Percentiles rank a stretch among this genome's conserved stretches.
These are phyloP conservation scores for Nepenthes mirabilis DNA, from an alignment of 148 eudicot genomes.

Conservation along the genomic window DNA sequence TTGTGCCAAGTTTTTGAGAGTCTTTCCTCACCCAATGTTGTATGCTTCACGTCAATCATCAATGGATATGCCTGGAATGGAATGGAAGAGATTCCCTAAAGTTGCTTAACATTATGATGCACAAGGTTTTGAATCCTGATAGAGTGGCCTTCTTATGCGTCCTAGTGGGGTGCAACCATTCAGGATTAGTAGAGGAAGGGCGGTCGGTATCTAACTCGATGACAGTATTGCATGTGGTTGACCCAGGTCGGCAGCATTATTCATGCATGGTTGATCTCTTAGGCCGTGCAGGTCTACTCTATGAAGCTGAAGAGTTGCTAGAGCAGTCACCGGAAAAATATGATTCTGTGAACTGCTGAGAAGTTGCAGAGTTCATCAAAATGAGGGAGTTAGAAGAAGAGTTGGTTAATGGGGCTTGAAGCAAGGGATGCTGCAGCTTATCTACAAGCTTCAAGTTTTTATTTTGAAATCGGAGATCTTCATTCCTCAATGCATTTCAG, in stretches of 20 bases:
- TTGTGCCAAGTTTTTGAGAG: slow-evolving; percentile 35
- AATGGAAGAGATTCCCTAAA: slow-evolving; percentile 47
- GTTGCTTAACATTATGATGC: slow-evolving; percentile 43
- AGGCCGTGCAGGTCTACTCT: slow-evolving; percentile 50
- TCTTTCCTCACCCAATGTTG: slow-evolving; percentile 38
- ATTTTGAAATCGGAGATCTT: slow-evolving; percentile 54
- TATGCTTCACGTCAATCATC: slow-evolving; percentile 58
- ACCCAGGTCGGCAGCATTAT: slow-evolving; percentile 51
- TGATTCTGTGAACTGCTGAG: slow-evolving; percentile 36
- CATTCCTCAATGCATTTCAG: slow-evolving; percentile 28
- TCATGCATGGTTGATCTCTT: slow-evolving; percentile 70
- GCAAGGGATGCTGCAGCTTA: slow-evolving; percentile 36
- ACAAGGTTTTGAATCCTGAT: slow-evolving; percentile 54
- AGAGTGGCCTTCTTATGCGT: slow-evolving; percentile 63
- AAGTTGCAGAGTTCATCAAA: slow-evolving; percentile 56
- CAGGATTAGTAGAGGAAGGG: slow-evolving; percentile 71
- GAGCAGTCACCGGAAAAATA: slow-evolving; percentile 20
- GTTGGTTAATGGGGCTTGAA: slow-evolving; percentile 46
- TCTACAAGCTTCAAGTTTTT: slow-evolving; percentile 51
- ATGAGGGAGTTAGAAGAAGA: slow-evolving; percentile 41
- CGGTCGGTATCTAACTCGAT: slow-evolving; percentile 39
- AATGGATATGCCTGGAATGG: slow-evolving; percentile 65
- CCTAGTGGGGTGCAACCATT: slow-evolving; percentile 63
- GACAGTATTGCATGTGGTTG: slow-evolving; percentile 25
- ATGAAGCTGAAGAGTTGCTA: slow-evolving; percentile 55